Evolutionary conservation across 2,329 filamentous ascomycete species (phyloP).

Genomic region (Pseudogymnoascus sp.): DNA sequence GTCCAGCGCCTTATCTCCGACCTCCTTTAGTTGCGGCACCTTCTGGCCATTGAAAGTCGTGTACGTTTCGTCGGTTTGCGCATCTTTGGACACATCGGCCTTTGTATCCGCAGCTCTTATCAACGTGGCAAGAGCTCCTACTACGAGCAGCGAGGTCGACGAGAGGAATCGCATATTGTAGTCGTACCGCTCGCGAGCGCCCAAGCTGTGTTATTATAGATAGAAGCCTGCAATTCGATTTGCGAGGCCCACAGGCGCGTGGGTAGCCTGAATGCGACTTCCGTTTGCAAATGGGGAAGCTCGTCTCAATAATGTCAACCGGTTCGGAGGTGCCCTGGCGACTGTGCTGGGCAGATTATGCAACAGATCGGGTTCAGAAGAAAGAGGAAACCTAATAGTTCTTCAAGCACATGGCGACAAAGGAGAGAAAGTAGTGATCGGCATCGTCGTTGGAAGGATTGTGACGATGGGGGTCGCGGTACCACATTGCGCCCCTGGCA

Average conservation of each 20-base stretch:
- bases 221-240: neutral
- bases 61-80: conserved; percentile 13
- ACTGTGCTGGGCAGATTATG: neutral
- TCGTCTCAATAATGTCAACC: neutral
- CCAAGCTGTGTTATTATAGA: neutral
- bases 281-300: neutral
- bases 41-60: conserved; percentile 40
- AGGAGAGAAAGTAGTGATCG: neutral
- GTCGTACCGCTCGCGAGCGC: neutral
- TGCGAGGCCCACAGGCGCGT: conserved; percentile 8
- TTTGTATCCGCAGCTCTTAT: conserved; percentile 1
- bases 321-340: neutral
- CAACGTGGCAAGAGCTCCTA: conserved; percentile 5
- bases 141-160: conserved; percentile 7
- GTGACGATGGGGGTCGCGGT: neutral
- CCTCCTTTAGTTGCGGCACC: conserved; percentile 40
- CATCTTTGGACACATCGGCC: conserved; percentile 10
- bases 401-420: neutral
- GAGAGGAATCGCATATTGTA: conserved; percentile 10
- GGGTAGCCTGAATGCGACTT: conserved; percentile 4
- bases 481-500: conserved; percentile 1
- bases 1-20: conserved; percentile 34
- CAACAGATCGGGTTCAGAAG: neutral
- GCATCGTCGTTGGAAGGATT: neutral
- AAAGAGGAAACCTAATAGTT: neutral